Percentiles rank a stretch among this genome's conserved stretches.
Conservation (phyloP, 2,329 filamentous ascomycete species). For the Sodiomyces alkalinus region DNA sequence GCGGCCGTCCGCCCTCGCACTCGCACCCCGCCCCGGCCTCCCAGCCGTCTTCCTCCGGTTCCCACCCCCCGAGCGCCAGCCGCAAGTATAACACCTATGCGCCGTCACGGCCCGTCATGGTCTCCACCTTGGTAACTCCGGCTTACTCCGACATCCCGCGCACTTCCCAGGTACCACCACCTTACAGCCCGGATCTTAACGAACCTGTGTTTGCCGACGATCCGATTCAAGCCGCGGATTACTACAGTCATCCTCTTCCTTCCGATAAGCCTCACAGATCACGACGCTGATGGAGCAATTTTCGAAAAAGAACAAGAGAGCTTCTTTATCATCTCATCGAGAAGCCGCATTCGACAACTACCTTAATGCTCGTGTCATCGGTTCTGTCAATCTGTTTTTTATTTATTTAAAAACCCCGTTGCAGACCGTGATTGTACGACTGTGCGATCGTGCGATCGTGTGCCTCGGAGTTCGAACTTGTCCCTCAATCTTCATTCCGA, state of each 20-base stretch:
- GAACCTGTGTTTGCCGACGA: neutral
- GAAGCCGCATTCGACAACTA: no score
- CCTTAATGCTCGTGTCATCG: no score
- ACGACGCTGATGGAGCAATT: neutral
- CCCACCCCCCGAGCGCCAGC: neutral
- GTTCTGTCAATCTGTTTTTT: no score
- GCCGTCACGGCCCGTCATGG: neutral
- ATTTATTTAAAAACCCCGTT: no score
- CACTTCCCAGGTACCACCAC: neutral
- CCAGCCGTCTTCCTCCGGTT: neutral
- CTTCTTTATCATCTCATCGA: no score
- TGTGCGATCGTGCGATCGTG: no score
- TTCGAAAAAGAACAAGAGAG: no score
- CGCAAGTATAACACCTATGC: neutral
- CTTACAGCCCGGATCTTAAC: neutral
- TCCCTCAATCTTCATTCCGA: no score
- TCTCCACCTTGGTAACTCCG: no score
- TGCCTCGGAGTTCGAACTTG: no score
- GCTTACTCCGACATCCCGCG: neutral
- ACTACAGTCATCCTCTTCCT: neutral
- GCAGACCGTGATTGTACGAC: no score
- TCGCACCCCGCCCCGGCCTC: conserved; percentile 1
- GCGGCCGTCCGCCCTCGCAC: conserved; percentile 1
- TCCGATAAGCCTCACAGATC: neutral
- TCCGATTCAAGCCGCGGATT: neutral